phyloP scores from a whole-genome alignment of 2,329 filamentous ascomycete species.

The Claviceps sp. region DNA sequence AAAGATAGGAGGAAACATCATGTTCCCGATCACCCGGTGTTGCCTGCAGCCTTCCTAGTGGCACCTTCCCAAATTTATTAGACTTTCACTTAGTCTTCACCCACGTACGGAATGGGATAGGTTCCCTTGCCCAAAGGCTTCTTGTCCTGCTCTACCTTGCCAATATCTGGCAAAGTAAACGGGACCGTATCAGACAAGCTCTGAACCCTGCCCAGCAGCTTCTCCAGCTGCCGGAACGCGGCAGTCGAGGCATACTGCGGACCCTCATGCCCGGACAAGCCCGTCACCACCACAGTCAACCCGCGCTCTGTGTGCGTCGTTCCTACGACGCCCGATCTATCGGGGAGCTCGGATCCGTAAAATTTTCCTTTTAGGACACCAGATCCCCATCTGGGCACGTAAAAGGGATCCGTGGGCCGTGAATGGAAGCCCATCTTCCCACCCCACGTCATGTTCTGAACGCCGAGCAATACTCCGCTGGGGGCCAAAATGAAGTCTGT shows the following conservation, averaged over 20 bases:
- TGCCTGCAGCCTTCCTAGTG: too few species aligned
- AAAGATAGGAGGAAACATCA: too few species aligned
- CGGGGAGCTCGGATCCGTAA: constrained; percentile 30
- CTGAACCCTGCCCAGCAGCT: constrained; percentile 56
- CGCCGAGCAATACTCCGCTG: constrained; percentile 56
- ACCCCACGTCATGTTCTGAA: constrained; percentile 75
- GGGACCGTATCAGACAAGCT: constrained; percentile 31
- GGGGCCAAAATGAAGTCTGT: constrained; percentile 55
- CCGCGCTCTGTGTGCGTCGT: constrained; percentile 60
- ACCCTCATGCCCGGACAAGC: constrained; percentile 53
- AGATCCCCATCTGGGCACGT: constrained; percentile 37
- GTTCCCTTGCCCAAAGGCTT: constrained; percentile 12
- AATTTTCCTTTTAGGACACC: constrained; percentile 31
- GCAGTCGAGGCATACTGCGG: constrained; percentile 56
- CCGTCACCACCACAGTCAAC: constrained; percentile 55
- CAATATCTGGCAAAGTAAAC: constrained; percentile 18
- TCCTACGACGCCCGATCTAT: constrained; percentile 55
- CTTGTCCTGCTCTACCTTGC: constrained; percentile 9
- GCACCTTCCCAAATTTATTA: too few species aligned
- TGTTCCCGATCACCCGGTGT: too few species aligned
- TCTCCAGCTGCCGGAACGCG: constrained; percentile 61
- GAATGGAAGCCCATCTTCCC: constrained; percentile 56
- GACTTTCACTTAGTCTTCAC: not conserved
- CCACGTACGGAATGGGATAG: constrained; percentile 10
- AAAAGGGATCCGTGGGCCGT: constrained; percentile 48